Base-by-base conservation (phyloP, 805 yeast species). In the Priceomyces carsonii region DNA sequence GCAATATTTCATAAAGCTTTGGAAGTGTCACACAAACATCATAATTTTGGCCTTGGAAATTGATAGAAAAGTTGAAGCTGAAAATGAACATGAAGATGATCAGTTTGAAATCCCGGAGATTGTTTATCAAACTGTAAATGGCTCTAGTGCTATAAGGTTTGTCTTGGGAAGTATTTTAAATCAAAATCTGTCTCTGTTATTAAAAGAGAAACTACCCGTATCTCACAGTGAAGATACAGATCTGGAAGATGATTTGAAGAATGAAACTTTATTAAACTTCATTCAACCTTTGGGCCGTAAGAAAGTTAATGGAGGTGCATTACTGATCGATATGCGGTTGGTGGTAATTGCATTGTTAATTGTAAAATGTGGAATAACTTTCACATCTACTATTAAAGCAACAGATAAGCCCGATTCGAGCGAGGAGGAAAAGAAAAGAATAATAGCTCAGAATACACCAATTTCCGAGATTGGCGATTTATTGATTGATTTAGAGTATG, bases 231-330 rank as follows among this genome's bases (percentile, higher is more conserved):
- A 28, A 28, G 24, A 13, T 8, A 9, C 14, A 8, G 13, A 18
- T 8, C 18, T 21, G 29, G 47, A 48, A 17, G 48, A 49, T 47
- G 93, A 84, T 51, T 60, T 80, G 17, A 60, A 69, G 35, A 80
- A 77, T 46, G 79, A 79, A 45, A 69, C 85, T 7, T 62, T 83
- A 16, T 55, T 73, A 23, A 70, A 78, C 35, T 83, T 80, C 50
- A 69, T 79, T 67, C 78, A 81, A 14, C 89, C 90, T 2, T 73
- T 78, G 59, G 85, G 82, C 1, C 63, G 90, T 41, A 72, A 76
- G 36, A 52, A 55, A 10, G 55, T 70, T 14, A 77, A 80, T 14
- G 71, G 72, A 33, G 90, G 91, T 3, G 70, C 83, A 0, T 52
- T 82, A 19, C 66, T 60, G 48, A 70, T 77, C 3, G 86, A 80